Evolutionary conservation across 345 rosid species (phyloP), one percentile per base, ranked within the genome.

Genomic region (Clausena lansium): DNA sequence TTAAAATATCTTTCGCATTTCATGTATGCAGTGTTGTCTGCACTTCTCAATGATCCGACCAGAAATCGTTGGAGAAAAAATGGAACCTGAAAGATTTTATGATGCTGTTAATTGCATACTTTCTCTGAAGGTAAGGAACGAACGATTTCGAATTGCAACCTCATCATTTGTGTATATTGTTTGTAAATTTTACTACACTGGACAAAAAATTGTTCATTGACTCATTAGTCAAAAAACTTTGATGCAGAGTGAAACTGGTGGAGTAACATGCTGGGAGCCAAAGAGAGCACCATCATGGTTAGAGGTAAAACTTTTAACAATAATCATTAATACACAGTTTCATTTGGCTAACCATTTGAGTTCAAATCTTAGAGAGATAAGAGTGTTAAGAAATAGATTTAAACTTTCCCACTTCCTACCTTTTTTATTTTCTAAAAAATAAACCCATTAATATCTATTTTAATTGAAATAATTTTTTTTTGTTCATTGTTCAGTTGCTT

Each of bases 211-310:
- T 30, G 32, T 30, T 30, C 6, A 38, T 38, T 38, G 8, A 4
- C 6, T 38, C 39, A 38, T 38, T 38, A 38, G 6, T 38, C 39
- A 2, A 38, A 38, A n/a, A 28, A 20, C 72, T 75, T 4, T 67
- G 77, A 7, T 71, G 63, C 85, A 92, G 94, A 82, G 87, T 70
- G 70, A 83, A 78, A 84, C 80, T 36, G 97, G 94, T 17, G 97
- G 97, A 45, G 36, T 85, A 22, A 3, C 93, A 22, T 86, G 81
- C 1, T 90, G 96, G 96, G 92, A 90, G 71, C 91, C 93, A 22
- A 83, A 77, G 39, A 76, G 88, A 76, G 90, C 88, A 35, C 76
- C 75, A 55, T 59, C 76, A 5, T 88, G 91, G 93, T 65, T 90
- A 62, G 91, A 91, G 81, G 93, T 73, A 73, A 55, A 2, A 4